Conservation (phyloP, 371 early-diverging fungal genomes). For the Mycotypha africana region DNA sequence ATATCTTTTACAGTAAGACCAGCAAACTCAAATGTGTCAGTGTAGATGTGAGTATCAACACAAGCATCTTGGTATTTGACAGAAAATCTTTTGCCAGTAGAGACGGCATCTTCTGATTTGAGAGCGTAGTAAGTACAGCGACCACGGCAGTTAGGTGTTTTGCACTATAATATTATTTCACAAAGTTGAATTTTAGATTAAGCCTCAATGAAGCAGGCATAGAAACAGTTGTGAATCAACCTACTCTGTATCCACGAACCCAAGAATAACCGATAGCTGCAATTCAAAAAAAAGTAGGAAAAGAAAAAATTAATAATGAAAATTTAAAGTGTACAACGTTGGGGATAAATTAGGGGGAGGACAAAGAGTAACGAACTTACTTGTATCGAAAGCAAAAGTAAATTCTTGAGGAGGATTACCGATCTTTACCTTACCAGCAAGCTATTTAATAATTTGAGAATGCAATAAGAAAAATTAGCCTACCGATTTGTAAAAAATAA, state of each 20-base stretch:
- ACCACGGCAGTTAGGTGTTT: constrained; percentile 37
- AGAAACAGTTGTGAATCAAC: too few species aligned
- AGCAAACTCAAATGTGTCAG: constrained; percentile 34
- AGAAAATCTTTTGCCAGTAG: constrained; percentile 29
- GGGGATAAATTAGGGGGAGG: constrained; percentile 2
- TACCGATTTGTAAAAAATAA: too few species aligned
- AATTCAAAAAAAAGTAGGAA: too few species aligned
- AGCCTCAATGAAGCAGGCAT: too few species aligned
- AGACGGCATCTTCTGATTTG: constrained; percentile 23
- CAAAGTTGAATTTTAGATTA: too few species aligned
- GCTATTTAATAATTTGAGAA: too few species aligned
- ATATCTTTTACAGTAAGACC: constrained; percentile 26
- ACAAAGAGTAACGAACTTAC: constrained; percentile 11
- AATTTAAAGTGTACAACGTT: constrained; percentile 16
- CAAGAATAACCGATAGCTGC: constrained; percentile 45
- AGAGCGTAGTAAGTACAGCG: constrained; percentile 39
- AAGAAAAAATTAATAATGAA: too few species aligned
- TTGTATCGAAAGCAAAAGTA: constrained; percentile 44
- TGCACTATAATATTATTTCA: constrained; percentile 40
- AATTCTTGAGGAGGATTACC: constrained; percentile 46
- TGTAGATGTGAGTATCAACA: constrained; percentile 36
- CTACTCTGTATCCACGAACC: constrained; percentile 44
- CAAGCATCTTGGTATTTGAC: constrained; percentile 40
- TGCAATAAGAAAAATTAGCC: too few species aligned
- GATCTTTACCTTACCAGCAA: constrained; percentile 41